Evolutionary conservation across 805 yeast genomes (phyloP), one percentile per base, ranked within the genome.

Genomic region (Metschnikowia orientalis): DNA sequence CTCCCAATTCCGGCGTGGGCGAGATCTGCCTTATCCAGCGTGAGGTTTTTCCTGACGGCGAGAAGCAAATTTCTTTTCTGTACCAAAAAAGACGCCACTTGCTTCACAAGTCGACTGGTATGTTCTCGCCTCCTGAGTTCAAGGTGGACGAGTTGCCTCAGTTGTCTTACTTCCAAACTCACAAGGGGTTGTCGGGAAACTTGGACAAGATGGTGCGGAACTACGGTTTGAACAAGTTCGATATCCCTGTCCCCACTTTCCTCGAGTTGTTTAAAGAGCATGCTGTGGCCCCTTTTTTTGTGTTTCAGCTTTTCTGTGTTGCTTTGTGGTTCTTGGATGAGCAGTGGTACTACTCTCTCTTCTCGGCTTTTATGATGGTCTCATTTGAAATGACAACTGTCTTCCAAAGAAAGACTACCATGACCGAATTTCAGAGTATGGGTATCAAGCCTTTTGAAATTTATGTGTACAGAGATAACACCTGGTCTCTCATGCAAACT

Each of bases 231-330:
- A 92, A 92, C 65, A 73, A 73, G 45, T 92, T 92, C 54, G 98
- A 92, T 54, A 90, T 92, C 45, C 98, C 98, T 18, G 74, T 92
- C 35, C 98, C 98, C 31, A 76, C 95, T 0, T 90, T 92, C 50
- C 43, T 73, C 36, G 97, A 90, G 59, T 69, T 92, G 50, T 92
- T 92, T 69, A 81, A 86, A 54, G 97, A 92, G 61, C 98, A 92
- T 57, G 97, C 97, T 8, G 89, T 92, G 23, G 97, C 98, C 9
- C 98, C 98, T 8, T 86, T 92, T 58, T 92, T 92, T 50, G 95
- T 92, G 16, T 92, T 92, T 69, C 98, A 92, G 67, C 71, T 92
- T 37, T 92, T 92, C 58, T 89, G 97, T 55, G 94, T 90, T 38
- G 95, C 90, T 4, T 69, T 92, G 42, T 92, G 97, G 97, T 74